These are phyloP conservation scores for Daldinia bambusicola DNA, from an alignment of 495 filamentous ascomycete genomes.

Conservation along the genomic window DNA sequence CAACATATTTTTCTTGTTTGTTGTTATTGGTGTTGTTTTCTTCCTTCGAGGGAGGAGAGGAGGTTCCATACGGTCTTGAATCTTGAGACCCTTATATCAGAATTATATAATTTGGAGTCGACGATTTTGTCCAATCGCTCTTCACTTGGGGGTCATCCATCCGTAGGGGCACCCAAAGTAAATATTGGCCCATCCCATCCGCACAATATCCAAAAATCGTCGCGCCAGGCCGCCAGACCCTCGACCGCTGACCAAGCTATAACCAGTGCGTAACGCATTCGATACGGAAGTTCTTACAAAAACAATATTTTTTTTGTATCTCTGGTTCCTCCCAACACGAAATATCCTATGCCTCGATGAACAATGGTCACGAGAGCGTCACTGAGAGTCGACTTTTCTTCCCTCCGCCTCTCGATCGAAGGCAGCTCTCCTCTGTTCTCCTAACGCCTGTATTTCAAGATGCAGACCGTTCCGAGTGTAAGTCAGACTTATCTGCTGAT, in stretches of 20 bases:
- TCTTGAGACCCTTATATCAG: constrained; percentile 2
- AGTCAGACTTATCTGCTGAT: constrained; percentile 49
- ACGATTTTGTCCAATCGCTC: constrained; percentile 23
- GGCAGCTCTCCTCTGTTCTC: constrained; percentile 54
- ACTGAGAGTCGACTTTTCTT: constrained; percentile 51
- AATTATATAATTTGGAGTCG: constrained; percentile 22
- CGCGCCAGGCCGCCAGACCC: constrained; percentile 43
- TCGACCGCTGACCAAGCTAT: constrained; percentile 35
- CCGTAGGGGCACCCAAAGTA: constrained; percentile 22
- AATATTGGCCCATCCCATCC: constrained; percentile 34
- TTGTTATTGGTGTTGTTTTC: too few species aligned
- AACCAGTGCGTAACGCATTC: constrained; percentile 32
- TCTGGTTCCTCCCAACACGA: constrained; percentile 37
- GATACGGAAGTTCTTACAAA: constrained; percentile 26
- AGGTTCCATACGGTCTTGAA: constrained; percentile 7
- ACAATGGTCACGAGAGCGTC: constrained; percentile 48
- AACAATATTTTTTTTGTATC: constrained; percentile 45
- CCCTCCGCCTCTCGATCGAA: constrained; percentile 49
- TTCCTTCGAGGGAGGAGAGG: not conserved
- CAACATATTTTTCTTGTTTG: not conserved
- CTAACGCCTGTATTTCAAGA: constrained; percentile 57
- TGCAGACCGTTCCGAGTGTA: constrained; percentile 74
- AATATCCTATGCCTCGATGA: constrained; percentile 49
- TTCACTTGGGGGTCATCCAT: constrained; percentile 13
- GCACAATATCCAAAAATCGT: constrained; percentile 38